Conservation (phyloP, 2,329 filamentous ascomycete species). For the Colletotrichum australisinense region DNA sequence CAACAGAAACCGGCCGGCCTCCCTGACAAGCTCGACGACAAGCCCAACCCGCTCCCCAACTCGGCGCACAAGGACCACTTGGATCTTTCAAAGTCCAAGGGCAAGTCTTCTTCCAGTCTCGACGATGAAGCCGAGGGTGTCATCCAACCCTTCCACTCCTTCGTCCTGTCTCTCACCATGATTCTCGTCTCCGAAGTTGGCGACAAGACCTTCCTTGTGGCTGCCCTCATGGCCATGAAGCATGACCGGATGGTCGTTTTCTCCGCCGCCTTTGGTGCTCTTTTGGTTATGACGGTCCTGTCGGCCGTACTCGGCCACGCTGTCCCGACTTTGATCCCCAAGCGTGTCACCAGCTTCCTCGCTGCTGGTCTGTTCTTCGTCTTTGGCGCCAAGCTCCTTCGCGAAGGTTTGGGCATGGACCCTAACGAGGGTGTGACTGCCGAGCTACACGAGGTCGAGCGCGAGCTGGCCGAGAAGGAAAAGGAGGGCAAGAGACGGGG, state of each 20-base stretch:
- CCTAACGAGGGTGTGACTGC: slow-evolving; percentile 92
- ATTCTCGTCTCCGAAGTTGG: slow-evolving; percentile 97
- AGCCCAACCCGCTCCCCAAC: slow-evolving; percentile 75
- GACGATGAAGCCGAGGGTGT: slow-evolving; percentile 66
- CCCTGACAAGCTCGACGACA: slow-evolving; percentile 81
- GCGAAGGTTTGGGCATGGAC: slow-evolving; percentile 89
- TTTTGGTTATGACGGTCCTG: slow-evolving; percentile 94
- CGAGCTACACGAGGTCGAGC: slow-evolving; percentile 97
- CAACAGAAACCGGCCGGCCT: slow-evolving; percentile 83
- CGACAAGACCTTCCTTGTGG: slow-evolving; percentile 98
- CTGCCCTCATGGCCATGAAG: slow-evolving; percentile 99
- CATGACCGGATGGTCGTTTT: slow-evolving; percentile 95
- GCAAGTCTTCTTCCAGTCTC: slow-evolving; percentile 43
- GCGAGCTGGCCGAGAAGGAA: slow-evolving; percentile 94
- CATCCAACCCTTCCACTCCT: slow-evolving; percentile 87
- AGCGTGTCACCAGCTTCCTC: slow-evolving; percentile 88
- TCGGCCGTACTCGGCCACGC: slow-evolving; percentile 94
- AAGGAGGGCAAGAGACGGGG: slow-evolving; percentile 75
- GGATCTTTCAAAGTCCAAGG: slow-evolving; percentile 55
- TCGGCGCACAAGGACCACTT: slow-evolving; percentile 74
- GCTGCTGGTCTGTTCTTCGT: slow-evolving; percentile 88
- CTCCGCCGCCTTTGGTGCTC: slow-evolving; percentile 89
- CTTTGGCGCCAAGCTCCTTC: slow-evolving; percentile 86
- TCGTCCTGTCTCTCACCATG: slow-evolving; percentile 93
- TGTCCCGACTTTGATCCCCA: slow-evolving; percentile 89